Conservation (phyloP, 2,329 filamentous ascomycete species). For the Parastagonospora avenae region DNA sequence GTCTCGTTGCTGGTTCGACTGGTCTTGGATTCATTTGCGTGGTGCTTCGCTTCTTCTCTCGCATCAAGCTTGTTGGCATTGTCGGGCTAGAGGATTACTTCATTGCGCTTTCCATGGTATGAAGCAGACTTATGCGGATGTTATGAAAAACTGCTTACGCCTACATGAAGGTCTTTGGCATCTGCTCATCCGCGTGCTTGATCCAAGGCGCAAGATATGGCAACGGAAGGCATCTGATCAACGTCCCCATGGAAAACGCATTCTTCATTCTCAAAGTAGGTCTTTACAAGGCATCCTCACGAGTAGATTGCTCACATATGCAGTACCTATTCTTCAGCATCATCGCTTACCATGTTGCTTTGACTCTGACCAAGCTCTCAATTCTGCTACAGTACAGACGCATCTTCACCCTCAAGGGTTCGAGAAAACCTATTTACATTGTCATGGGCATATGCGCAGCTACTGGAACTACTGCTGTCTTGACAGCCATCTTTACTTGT, state of each 20-base stretch:
- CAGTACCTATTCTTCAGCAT: slow-evolving; percentile 29
- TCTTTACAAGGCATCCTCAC: not conserved
- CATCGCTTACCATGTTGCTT: slow-evolving; percentile 17
- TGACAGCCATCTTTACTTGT: slow-evolving; percentile 21
- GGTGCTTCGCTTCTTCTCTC: slow-evolving; percentile 8
- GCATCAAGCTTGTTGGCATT: slow-evolving; percentile 7
- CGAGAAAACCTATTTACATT: slow-evolving; percentile 21
- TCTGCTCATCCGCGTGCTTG: not conserved
- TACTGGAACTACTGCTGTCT: slow-evolving; percentile 8
- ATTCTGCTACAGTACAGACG: slow-evolving; percentile 29
- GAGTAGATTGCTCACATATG: slow-evolving; percentile 1
- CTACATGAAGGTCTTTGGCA: not conserved
- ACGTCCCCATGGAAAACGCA: slow-evolving; percentile 10
- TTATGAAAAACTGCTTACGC: not conserved
- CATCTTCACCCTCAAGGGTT: slow-evolving; percentile 21
- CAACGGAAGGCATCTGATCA: slow-evolving; percentile 22
- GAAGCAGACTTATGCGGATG: not conserved
- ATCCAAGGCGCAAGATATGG: slow-evolving; percentile 6
- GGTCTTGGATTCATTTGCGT: slow-evolving; percentile 8
- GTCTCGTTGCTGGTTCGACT: slow-evolving; percentile 8
- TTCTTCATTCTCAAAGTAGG: slow-evolving; percentile 14
- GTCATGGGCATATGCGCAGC: slow-evolving; percentile 18
- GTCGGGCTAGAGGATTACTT: slow-evolving; percentile 13
- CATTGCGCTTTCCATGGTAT: slow-evolving; percentile 15
- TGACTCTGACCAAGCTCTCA: slow-evolving; percentile 26